Conservation (phyloP, 495 filamentous ascomycete species). For the Xylona heveae region DNA sequence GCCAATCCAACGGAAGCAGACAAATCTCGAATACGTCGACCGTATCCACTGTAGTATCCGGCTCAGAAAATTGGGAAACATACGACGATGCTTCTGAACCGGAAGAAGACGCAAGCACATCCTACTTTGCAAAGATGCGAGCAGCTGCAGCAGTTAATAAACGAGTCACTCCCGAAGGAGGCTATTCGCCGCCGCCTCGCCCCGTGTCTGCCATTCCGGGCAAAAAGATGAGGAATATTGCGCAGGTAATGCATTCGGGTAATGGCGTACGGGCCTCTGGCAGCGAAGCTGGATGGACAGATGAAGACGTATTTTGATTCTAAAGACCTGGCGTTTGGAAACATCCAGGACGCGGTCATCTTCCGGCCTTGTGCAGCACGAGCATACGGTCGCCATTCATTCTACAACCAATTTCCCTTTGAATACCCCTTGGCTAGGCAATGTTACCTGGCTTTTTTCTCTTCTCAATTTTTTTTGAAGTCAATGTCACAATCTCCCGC, state of each 20-base stretch:
- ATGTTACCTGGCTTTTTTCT: too few species aligned
- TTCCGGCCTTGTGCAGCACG: conserved; percentile 2
- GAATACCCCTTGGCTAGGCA: too few species aligned
- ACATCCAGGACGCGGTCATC: neutral
- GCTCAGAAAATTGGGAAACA: conserved; percentile 92
- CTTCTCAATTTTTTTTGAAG: too few species aligned
- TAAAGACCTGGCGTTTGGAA: neutral
- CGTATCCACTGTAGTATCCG: conserved; percentile 39
- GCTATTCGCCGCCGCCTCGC: conserved; percentile 22
- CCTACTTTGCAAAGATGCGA: conserved; percentile 56
- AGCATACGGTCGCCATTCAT: too few species aligned
- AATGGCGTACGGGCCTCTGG: too few species aligned
- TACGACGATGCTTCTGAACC: conserved; percentile 62
- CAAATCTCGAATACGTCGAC: conserved; percentile 55
- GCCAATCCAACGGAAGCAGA: conserved; percentile 25
- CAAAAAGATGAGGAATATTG: conserved; percentile 13
- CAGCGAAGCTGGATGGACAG: conserved; percentile 21
- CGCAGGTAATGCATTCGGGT: conserved; percentile 9
- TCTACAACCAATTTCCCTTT: too few species aligned
- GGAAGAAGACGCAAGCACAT: conserved; percentile 48
- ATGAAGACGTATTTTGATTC: conserved; percentile 16
- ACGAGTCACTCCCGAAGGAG: conserved; percentile 36
- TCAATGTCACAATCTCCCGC: too few species aligned
- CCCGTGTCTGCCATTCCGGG: conserved; percentile 4
- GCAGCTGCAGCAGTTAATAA: conserved; percentile 43